phyloP scores from a whole-genome alignment of 2,329 filamentous ascomycete species.

The Sclerotinia sclerotiorum region DNA sequence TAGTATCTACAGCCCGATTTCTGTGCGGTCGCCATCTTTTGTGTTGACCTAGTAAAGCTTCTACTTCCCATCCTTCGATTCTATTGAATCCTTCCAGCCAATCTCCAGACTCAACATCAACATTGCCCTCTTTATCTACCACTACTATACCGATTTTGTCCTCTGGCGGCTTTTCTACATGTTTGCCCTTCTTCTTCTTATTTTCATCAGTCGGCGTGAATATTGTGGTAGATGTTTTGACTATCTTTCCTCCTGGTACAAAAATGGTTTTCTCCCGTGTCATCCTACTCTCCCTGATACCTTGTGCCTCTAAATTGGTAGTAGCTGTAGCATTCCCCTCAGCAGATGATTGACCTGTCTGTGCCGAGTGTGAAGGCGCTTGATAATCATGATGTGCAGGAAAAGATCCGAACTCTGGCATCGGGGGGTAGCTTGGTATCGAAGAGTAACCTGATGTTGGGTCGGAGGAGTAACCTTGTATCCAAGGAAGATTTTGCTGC shows the following conservation, averaged over 20 bases:
- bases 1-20: background rate
- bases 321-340: background rate
- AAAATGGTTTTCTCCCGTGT: slow-evolving; percentile 20
- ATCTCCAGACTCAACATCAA: slow-evolving; percentile 16
- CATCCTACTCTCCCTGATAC: slow-evolving; percentile 22
- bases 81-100: slow-evolving; percentile 17
- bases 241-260: slow-evolving; percentile 15
- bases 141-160: slow-evolving; percentile 18
- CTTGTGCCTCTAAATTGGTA: background rate
- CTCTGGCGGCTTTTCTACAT: background rate
- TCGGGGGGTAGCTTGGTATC: background rate
- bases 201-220: slow-evolving; percentile 13
- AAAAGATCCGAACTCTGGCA: background rate
- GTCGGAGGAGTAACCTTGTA: background rate
- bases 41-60: slow-evolving; percentile 8
- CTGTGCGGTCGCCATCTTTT: background rate
- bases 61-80: slow-evolving; percentile 22
- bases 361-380: background rate
- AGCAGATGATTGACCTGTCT: background rate
- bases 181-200: background rate
- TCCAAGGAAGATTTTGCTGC: background rate
- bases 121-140: slow-evolving; percentile 23
- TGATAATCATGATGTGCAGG: background rate
- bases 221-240: slow-evolving; percentile 11
- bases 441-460: background rate